Base-by-base conservation (phyloP, 345 rosid genomes). In the Geranium brycei region DNA sequence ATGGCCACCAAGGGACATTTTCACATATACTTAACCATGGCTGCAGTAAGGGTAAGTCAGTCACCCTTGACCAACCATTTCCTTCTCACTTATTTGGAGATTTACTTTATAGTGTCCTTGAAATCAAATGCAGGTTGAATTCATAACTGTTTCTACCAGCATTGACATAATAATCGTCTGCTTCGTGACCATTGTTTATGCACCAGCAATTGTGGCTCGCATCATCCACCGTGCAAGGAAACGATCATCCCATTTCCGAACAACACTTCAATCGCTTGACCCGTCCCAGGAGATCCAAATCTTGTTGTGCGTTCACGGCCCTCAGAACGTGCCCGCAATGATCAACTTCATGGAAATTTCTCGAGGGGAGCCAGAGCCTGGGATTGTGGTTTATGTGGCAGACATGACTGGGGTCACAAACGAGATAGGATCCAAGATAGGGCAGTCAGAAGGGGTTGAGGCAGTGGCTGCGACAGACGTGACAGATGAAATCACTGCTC, bases 381-480 rank as follows among this genome's bases (percentile, higher is more conserved):
- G 92, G 56, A 81, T 87, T 15, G 19, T 84, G 66, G 91, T 83
- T 63, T 85, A 83, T 31, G 83, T 86, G 0, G 86, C 95, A 1
- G 97, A 90, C 75, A 80, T 88, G 87, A 75, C 90, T 32, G 96
- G 90, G 70, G 87, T 90, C n/a, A 93, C 97, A 0, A 91, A 93
- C 30, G 77, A 90, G 62, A 81, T 90, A 30, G 99, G 95, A 0
- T 78, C 89, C 58, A 85, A 91, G 2, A 17, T 88, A 67, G 85
- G 80, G 60, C 89, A 68, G 11, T 70, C 73, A 0, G 86, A 85
- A 63, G 89, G 81, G 38, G 69, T 57, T 1, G 85, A 81, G 18
- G 76, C 77, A 59, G 77, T 87, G 65, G 41, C 4, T 4, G 41
- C 41, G 64, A 82, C 82, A 1, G 83, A 87, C 4, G 85, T 83